Evolutionary conservation across 768 basidiomycete genomes (phyloP).

Genomic region (Gloeophyllum trabeum): DNA sequence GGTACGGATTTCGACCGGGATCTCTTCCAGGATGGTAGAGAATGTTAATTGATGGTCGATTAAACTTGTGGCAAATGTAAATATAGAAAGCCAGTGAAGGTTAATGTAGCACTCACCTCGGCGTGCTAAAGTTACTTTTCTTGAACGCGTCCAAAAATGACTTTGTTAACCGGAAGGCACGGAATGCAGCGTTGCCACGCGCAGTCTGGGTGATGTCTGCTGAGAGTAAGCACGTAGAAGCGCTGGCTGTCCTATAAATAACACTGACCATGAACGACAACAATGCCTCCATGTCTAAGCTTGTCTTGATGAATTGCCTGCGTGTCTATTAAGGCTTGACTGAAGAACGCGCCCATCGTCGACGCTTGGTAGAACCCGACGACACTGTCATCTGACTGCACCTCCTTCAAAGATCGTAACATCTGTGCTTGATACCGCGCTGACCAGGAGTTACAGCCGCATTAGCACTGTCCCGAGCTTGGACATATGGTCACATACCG

Average conservation of each 20-base stretch:
- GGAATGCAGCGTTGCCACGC: constrained; percentile 80
- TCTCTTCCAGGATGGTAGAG: constrained; percentile 75
- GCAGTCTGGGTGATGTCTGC: constrained; percentile 69
- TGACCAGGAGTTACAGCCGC: constrained; percentile 22
- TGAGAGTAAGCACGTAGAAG: not conserved
- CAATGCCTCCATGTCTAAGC: constrained; percentile 76
- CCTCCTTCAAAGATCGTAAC: constrained; percentile 83
- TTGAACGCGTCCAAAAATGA: constrained; percentile 77
- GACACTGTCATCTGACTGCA: constrained; percentile 82
- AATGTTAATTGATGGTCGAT: constrained; percentile 76
- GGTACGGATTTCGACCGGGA: constrained; percentile 76
- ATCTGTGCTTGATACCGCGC: constrained; percentile 77
- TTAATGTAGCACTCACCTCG: constrained; percentile 45
- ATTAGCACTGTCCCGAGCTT: no score
- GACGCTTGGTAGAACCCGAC: constrained; percentile 94
- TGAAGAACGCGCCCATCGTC: constrained; percentile 76
- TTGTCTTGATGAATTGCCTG: constrained; percentile 81
- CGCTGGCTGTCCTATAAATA: not conserved
- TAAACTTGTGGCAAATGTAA: constrained; percentile 33
- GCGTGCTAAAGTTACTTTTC: constrained; percentile 72
- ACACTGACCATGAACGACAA: constrained; percentile 68
- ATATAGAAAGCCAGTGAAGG: not conserved
- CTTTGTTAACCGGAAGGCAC: constrained; percentile 76
- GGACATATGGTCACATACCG: constrained; percentile 35
- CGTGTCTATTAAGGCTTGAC: constrained; percentile 68